Conservation (phyloP, 371 early-diverging fungal species). For the Syncephalastrum monosporum region DNA sequence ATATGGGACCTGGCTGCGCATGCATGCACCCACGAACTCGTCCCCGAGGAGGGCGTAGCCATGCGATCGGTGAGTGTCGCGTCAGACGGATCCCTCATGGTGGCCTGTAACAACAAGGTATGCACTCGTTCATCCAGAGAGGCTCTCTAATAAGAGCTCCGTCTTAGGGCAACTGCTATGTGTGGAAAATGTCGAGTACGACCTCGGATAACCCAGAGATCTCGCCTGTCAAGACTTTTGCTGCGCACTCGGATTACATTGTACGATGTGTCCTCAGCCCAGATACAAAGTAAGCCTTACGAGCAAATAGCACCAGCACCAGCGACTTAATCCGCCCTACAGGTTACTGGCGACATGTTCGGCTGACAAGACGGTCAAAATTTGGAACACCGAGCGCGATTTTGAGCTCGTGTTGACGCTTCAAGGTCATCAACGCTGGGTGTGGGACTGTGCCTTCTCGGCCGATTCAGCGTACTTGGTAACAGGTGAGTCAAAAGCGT, state of each 20-base stretch:
- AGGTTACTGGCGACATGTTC: constrained; percentile 86
- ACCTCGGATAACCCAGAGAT: constrained; percentile 60
- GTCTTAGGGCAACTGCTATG: constrained; percentile 76
- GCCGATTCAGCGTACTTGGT: constrained; percentile 92
- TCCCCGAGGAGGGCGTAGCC: constrained; percentile 87
- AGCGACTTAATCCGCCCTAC: neutral
- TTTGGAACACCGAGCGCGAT: constrained; percentile 66
- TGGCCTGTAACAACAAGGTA: constrained; percentile 91
- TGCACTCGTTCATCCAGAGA: too few species aligned
- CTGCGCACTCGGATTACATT: constrained; percentile 83
- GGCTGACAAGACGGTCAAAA: constrained; percentile 80
- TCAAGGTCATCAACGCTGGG: constrained; percentile 88
- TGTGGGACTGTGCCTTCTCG: constrained; percentile 93
- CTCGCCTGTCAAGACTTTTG: constrained; percentile 70
- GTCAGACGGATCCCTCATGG: constrained; percentile 83
- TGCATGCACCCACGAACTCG: constrained; percentile 84
- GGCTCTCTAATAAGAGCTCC: constrained; percentile 1
- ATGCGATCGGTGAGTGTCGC: constrained; percentile 90
- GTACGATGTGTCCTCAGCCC: constrained; percentile 81
- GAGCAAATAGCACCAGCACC: neutral
- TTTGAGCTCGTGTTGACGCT: constrained; percentile 75
- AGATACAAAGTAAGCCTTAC: constrained; percentile 67
- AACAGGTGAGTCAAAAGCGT: constrained; percentile 49
- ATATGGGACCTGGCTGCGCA: constrained; percentile 94
- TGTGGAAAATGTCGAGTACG: constrained; percentile 75